A percentile compares a stretch with the other conserved stretches of the same genome.
Conservation (phyloP, 768 basidiomycete species). For the Imleria badia region DNA sequence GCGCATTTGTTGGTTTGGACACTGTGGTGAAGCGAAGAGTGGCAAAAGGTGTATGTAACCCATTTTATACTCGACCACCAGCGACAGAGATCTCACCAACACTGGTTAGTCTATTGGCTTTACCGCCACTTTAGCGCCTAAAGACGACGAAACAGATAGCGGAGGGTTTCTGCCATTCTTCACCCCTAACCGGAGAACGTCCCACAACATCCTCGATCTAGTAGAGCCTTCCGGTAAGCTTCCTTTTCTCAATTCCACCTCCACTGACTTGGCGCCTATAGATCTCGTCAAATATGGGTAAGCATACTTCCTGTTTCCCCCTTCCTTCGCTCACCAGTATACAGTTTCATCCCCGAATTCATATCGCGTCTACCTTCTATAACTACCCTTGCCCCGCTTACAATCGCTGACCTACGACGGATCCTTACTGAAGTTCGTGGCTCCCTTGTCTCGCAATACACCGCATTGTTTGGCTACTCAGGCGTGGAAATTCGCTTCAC, state of each 20-base stretch:
- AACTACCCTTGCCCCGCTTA: conserved; percentile 77
- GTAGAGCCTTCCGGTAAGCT: conserved; percentile 67
- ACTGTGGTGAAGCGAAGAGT: conserved; percentile 75
- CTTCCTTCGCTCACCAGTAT: conserved; percentile 3
- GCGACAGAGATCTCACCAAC: neutral
- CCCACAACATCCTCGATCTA: conserved; percentile 57
- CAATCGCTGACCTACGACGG: conserved; percentile 78
- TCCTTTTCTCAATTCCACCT: neutral
- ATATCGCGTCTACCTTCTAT: conserved; percentile 92
- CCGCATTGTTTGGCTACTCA: conserved; percentile 77
- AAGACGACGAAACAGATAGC: conserved; percentile 37
- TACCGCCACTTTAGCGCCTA: conserved; percentile 49
- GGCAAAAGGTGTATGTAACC: conserved; percentile 72
- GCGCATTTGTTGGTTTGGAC: conserved; percentile 93
- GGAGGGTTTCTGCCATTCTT: conserved; percentile 64
- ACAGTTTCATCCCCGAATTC: conserved; percentile 92
- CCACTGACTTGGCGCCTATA: conserved; percentile 22
- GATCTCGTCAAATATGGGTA: conserved; percentile 88
- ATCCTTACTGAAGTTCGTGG: conserved; percentile 92
- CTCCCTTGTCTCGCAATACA: conserved; percentile 88
- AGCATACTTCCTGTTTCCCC: neutral
- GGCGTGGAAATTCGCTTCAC: conserved; percentile 89
- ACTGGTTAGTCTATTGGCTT: conserved; percentile 85
- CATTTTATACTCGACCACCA: neutral
- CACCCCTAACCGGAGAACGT: conserved; percentile 64